A percentile compares a stretch with the other conserved stretches of the same genome.
Evolutionary conservation across 2,329 filamentous ascomycete genomes (phyloP).

Genomic region (Botryotinia calthae): DNA sequence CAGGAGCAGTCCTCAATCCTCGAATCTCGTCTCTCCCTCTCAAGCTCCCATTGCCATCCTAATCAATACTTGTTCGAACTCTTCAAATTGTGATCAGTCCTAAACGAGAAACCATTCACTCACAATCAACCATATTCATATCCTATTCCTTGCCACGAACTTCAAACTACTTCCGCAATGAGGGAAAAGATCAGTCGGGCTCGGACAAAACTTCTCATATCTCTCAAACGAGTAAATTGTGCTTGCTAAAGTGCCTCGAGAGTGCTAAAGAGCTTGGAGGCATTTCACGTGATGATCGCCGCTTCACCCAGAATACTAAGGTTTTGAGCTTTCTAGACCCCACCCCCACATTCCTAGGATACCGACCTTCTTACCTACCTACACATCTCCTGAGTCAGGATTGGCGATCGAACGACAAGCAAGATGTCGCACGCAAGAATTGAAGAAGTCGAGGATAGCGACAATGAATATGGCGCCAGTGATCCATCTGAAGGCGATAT

Average conservation of each 20-base stretch:
- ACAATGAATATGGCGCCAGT: conserved; percentile 47
- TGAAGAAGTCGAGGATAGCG: conserved; percentile 87
- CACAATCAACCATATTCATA: neutral
- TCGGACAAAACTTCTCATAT: conserved; percentile 17
- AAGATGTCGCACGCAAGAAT: conserved; percentile 82
- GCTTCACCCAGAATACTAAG: neutral
- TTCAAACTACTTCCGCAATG: neutral
- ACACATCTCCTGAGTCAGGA: conserved; percentile 7
- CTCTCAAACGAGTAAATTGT: conserved; percentile 20
- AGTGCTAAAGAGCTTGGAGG: neutral
- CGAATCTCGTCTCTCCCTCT: neutral
- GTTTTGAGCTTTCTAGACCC: conserved; percentile 4
- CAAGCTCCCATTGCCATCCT: neutral
- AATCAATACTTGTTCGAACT: neutral
- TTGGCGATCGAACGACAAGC: conserved; percentile 18
- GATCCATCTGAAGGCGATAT: conserved; percentile 89
- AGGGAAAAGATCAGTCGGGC: conserved; percentile 11
- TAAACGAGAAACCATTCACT: neutral
- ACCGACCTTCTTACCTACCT: neutral
- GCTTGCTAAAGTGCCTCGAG: too few relatives aligned
- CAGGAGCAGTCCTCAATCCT: neutral
- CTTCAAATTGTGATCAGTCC: neutral
- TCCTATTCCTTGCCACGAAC: neutral
- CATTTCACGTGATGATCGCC: neutral
- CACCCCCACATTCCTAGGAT: conserved; percentile 13